Evolutionary conservation across 805 yeast genomes (phyloP), one percentile per base, ranked within the genome.

Genomic region (Aciculoconidium aculeatum): DNA sequence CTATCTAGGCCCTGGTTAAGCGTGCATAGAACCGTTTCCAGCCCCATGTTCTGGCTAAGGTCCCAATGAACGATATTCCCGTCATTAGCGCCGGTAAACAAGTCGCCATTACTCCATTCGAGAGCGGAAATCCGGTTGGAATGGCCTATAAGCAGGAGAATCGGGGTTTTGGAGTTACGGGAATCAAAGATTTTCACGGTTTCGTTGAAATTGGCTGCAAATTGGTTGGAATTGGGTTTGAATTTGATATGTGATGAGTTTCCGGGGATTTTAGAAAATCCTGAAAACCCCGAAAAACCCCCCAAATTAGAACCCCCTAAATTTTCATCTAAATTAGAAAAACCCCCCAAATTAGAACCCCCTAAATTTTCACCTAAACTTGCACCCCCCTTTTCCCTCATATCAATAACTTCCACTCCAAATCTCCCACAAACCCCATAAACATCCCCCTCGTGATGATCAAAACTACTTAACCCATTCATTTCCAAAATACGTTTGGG

Each of bases 371-470:
- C n/a, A n/a, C n/a, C n/a, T n/a, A n/a, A n/a, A n/a, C n/a, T n/a
- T n/a, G n/a, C n/a, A n/a, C n/a, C n/a, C n/a, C n/a, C n/a, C n/a
- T n/a, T n/a, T n/a, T n/a, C 6, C 40, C 94, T 65, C 39, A 83
- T 54, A 52, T 86, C 96, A 38, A 77, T 67, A 21, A 86, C 53
- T 0, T 92, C 77, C 7, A 85, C 68, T 2, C 95, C 95, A 47
- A 77, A 77, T 14, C 68, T 66, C 4, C 86, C 86, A 35, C 82
- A 76, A 2, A 80, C 55, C 0, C 86, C 80, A 31, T 78, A 44
- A 13, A 79, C 55, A 14, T 77, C 74, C 41, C 65, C 66, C 24
- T 70, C 51, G 27, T 55, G 42, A 13, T 26, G 11, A 17, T 31
- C 34, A 33, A 80, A 70, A 24, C 64, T 56, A 8, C 55, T 42